Evolutionary conservation across 1,284 basidiomycete species (phyloP), one percentile per base, ranked within the genome.

Genomic region (Puccinia triticina): DNA sequence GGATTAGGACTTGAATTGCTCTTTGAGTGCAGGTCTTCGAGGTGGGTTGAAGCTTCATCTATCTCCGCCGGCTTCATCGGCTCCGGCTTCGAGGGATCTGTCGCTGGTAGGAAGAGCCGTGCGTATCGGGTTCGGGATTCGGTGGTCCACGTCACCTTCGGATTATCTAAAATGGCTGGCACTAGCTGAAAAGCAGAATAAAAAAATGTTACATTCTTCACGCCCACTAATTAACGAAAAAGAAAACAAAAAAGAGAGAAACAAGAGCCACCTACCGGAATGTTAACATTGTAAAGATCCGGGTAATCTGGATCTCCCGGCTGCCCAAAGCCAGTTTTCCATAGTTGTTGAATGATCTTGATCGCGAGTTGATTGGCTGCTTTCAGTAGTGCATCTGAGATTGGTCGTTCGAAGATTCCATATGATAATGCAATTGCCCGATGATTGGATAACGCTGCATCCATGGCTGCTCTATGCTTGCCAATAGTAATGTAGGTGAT

Each of bases 281-380:
- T 72, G 67, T 80, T 80, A 34, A 80, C 77, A 37, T 67, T 80
- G 50, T 80, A 80, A 23, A 80, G 37, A 48, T 80, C 66, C 16
- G 67, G 64, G 61, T 48, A 40, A 53, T 78, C 48, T 66, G 48
- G 59, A 46, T 80, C 77, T 46, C 61, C 57, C 23, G 50, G 53
- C n/a, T 80, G 21, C 7, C 48, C 53, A 59, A 80, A 80, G 2
- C 77, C 77, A 8, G 37, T 43, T 55, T 53, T 40, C 77, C 77
- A 80, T 14, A 80, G 67, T 48, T 50, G 26, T 40, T 61, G 40
- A 40, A 80, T 80, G 29, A 80, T 80, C 55, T 71, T 80, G 46
- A 80, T 53, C 4, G 77, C 77, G 23, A 80, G 40, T 72, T 57
- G 67, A 72, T 80, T 71, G 67, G 77, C 77, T 29, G 77, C 77